These are phyloP conservation scores for Diplodia sapinea DNA, from an alignment of 2,329 filamentous ascomycete species.

Conservation along the genomic window DNA sequence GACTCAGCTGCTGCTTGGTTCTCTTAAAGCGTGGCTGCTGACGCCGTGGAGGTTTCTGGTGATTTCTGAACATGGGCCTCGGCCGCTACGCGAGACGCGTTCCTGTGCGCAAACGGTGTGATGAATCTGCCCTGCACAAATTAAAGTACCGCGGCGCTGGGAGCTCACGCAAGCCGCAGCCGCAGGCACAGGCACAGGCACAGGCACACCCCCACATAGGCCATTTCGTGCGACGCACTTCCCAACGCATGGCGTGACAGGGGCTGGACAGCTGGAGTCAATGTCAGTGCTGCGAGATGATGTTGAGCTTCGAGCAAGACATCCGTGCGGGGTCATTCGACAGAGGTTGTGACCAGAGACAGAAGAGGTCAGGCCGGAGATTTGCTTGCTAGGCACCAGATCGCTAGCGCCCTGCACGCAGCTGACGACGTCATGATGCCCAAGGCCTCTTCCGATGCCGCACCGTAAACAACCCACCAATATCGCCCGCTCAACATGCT, in stretches of 20 bases:
- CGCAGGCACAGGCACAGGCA: too few relatives aligned
- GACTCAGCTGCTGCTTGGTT: background rate
- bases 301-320: background rate
- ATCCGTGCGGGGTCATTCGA: conserved; percentile 3
- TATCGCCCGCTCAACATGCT: conserved; percentile 4
- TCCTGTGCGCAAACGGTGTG: background rate
- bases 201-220: conserved; percentile 2
- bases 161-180: background rate
- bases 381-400: background rate
- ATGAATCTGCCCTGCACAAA: conserved; percentile 1
- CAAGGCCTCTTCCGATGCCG: conserved; percentile 29
- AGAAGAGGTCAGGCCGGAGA: conserved; percentile 19
- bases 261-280: background rate
- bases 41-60: too few relatives aligned
- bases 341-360: background rate
- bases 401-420: conserved; percentile 12
- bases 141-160: background rate
- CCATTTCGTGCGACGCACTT: background rate
- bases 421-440: conserved; percentile 27
- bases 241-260: background rate
- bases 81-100: background rate
- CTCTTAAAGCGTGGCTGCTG: background rate
- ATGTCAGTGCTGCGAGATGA: background rate
- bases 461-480: conserved; percentile 1
- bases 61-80: background rate